Conservation (phyloP, 495 filamentous ascomycete genomes). For the Penicillium psychrofluorescens region DNA sequence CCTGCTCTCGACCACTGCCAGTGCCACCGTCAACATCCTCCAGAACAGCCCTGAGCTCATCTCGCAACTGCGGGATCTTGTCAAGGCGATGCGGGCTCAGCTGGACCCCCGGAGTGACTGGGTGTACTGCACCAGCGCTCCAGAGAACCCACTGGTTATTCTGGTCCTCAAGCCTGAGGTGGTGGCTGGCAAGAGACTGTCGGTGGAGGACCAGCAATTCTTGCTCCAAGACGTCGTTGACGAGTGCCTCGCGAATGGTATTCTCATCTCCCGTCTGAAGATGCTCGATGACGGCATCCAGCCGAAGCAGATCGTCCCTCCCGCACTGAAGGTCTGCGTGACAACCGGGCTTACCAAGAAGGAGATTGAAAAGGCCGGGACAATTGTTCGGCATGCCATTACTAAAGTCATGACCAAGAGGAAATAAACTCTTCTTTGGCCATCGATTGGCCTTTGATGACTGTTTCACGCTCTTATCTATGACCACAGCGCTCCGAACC, state of each 20-base stretch:
- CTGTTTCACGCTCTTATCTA: conserved; percentile 14
- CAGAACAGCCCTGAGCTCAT: conserved; percentile 78
- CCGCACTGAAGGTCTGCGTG: conserved; percentile 84
- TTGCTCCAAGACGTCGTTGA: conserved; percentile 87
- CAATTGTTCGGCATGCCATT: conserved; percentile 82
- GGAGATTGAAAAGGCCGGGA: conserved; percentile 89
- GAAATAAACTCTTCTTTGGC: conserved; percentile 21
- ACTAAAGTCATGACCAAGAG: conserved; percentile 71
- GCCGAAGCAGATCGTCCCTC: conserved; percentile 57
- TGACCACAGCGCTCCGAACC: background rate
- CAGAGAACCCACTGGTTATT: conserved; percentile 82
- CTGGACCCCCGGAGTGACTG: conserved; percentile 91
- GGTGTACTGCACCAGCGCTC: conserved; percentile 72
- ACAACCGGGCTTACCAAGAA: conserved; percentile 83
- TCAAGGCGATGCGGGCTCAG: conserved; percentile 72
- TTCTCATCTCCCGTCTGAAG: conserved; percentile 82
- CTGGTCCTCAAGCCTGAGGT: conserved; percentile 82
- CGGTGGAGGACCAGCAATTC: conserved; percentile 69
- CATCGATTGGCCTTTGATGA: conserved; percentile 11
- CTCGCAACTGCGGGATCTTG: conserved; percentile 69
- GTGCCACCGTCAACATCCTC: conserved; percentile 75
- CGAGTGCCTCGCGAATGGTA: conserved; percentile 79
- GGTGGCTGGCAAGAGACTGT: conserved; percentile 58
- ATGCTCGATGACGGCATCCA: conserved; percentile 57
- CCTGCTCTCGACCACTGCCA: conserved; percentile 88